These are phyloP conservation scores for Nasturtium officinale DNA, from an alignment of 345 rosid genomes.

Conservation along the genomic window DNA sequence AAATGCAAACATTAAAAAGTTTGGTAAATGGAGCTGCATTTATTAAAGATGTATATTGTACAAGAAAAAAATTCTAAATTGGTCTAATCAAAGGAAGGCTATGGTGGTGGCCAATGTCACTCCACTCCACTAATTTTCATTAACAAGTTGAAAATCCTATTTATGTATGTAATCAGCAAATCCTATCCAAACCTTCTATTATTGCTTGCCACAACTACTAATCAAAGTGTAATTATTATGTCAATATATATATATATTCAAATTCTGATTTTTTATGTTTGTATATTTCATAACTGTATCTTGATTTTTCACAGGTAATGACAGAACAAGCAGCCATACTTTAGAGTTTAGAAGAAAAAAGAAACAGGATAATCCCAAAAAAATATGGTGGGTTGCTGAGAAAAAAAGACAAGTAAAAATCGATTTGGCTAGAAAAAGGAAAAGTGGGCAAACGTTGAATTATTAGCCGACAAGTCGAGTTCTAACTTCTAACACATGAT, in stretches of 20 bases:
- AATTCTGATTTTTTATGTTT: neutral
- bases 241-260: conserved; percentile 11
- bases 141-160: conserved; percentile 22
- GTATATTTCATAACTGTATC: neutral
- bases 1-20: neutral
- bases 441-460: neutral
- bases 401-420: neutral
- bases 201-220: conserved; percentile 34
- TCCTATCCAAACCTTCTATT: conserved; percentile 38
- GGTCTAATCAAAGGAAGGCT: conserved; percentile 29
- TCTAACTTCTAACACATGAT: conserved; percentile 15
- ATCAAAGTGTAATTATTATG: conserved; percentile 40
- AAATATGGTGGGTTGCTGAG: neutral
- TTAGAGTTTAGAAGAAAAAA: neutral
- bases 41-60: neutral
- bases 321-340: neutral
- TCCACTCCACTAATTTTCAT: conserved; percentile 39
- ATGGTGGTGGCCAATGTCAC: conserved; percentile 40
- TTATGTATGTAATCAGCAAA: conserved; percentile 17
- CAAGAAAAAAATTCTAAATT: conserved; percentile 27
- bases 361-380: neutral
- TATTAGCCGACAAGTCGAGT: conserved; percentile 20
- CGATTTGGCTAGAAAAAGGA: neutral
- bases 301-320: neutral
- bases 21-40: neutral